Evolutionary conservation across 208 protist genomes (phyloP), one percentile per base, ranked within the genome.

Genomic region (Phytomonas sp.): DNA sequence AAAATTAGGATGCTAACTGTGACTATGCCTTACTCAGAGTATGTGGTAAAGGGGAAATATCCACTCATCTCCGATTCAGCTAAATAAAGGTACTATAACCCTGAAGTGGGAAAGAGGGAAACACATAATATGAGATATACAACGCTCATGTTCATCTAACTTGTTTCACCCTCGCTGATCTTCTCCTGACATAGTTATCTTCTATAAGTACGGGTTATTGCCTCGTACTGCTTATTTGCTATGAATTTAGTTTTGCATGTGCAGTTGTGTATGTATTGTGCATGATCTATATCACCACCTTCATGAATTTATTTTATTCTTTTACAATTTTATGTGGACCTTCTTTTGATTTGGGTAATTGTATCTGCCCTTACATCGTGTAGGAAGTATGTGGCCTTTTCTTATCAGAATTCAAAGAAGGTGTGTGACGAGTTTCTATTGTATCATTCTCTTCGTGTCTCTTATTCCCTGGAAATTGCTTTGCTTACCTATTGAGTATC

Each of bases 391-490:
- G 40, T 51, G 40, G 11, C 40, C 2, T 51, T 51, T 11, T 51
- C 40, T 15, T 51, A 20, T 51, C 40, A 51, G 11, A 11, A 17
- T 51, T 23, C 40, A 51, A 51, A 20, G 17, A 20, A 20, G 17
- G 17, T 17, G 11, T 1, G 11, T 11, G 40, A 51, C 11, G 17
- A 20, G 40, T 51, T 51, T 51, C 17, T 23, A 51, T 51, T 23
- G 17, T 13, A 40, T 4, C 28, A 31, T 62, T 73, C 6, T 37
- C 28, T 51, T 53, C 15, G 0, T 56, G 36, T 26, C 33, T 67
- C 59, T 62, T 68, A 0, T 43, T 70, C 28, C 23, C 20, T 76
- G 8, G 31, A 23, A 34, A 53, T 71, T 23, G 11, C 33, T 66
- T 46, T 63, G 6, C 31, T 28, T 63, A 26, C 6, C 5, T 33